Base-by-base conservation (phyloP, 1,284 basidiomycete genomes). In the Ceraceosorus guamensis region DNA sequence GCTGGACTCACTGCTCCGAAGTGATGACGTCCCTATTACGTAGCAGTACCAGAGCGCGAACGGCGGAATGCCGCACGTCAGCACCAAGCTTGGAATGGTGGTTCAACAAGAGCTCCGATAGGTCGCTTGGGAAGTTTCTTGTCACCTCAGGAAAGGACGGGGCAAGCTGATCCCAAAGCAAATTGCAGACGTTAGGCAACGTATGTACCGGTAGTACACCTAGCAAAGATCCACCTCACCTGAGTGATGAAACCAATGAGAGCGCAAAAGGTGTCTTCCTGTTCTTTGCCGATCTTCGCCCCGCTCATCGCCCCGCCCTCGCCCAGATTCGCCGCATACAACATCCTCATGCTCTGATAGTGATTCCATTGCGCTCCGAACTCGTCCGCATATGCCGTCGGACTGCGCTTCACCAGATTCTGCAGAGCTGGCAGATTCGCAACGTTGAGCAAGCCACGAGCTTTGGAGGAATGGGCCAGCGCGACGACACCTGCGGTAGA, bases 331-430 rank as follows among this genome's bases (percentile, higher is more conserved):
- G 64, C 67, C 35, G 72, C 81, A 75, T 91, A 89, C 65, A 97
- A 88, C 71, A 89, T 84, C 45, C 89, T 83, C 56, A 89, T 85
- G 57, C 86, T 88, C 68, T 88, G 84, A 79, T 91, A 97, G 77
- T 97, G 91, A 66, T 91, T 91, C 87, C 91, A 97, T 81, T 98
- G 95, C 63, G 92, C 90, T n/a, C 91, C 77, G 72, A 98, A 99
- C 71, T 99, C 95, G 67, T 97, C 92, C 74, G 85, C 87, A 81
- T 99, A 98, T 0, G 84, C 87, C 6, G 81, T 78, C 2, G 93
- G 89, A 75, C 96, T 91, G 55, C 95, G 83, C 78, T 79, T 99
- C 77, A 99, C 91, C 57, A 98, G 82, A 75, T 97, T 97, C 77
- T 98, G 95, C 16, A 99, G 77, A 49, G 83, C 82, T 11, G 83